Base-by-base conservation (phyloP, 83 land plant genomes). In the Picea abies region DNA sequence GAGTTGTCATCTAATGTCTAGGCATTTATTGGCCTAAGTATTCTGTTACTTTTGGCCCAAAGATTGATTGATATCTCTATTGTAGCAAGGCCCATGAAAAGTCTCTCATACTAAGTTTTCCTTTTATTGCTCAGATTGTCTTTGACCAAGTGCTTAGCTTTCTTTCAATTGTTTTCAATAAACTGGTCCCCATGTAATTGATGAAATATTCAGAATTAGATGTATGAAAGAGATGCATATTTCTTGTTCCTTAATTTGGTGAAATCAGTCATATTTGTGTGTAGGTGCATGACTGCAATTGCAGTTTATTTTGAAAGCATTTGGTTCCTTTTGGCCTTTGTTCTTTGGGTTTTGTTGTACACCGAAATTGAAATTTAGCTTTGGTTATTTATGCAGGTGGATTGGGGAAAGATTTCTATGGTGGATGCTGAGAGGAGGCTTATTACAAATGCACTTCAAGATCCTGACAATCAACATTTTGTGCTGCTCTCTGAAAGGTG, bases 361-460 rank as follows among this genome's bases (percentile, higher is more conserved):
- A 47, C 22, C n/a, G 4, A 47, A 20, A n/a, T 3, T 73, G 52
- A 73, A 73, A 73, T 17, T 44, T 73, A 73, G 65, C 35, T 79
- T 79, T 29, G 29, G 11, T 60, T 52, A 49, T 52, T 25, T 56
- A 22, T 87, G 76, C 85, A 96, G 99, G 98, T 96, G 44, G 88
- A 29, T 1, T 96, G 99, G 99, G 99, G 99, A 1, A 86, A 81
- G 75, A 92, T 95, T 76, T 91, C 94, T 4, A 95, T 96, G 98
- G 90, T 96, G 81, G 98, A 96, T 89, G 99, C 99, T 75, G 99
- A 96, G 68, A 95, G 89, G 86, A 79, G 99, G 70, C 94, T 96
- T 15, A 83, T 96, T 47, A 93, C 94, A 37, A 83, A 90, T 86
- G 99, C 99, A 47, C 87, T 96, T 1, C 72, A 81, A 64, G 99